Evolutionary conservation across 768 basidiomycete genomes (phyloP).

Genomic region (Pleurotus tuber-regium): DNA sequence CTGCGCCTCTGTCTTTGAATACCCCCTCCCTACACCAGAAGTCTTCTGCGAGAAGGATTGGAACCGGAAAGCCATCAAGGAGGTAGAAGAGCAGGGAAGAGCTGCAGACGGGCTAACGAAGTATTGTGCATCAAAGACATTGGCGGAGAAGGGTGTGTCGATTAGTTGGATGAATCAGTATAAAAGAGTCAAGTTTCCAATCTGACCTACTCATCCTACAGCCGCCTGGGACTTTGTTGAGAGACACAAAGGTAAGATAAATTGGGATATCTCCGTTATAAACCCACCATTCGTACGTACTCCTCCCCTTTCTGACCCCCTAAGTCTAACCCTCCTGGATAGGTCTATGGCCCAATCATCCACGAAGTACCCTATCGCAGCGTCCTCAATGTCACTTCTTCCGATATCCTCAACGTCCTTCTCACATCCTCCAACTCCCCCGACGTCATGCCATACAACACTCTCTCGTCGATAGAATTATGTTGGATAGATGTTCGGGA

Average conservation of each 20-base stretch:
- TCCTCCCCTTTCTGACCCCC: too few species aligned
- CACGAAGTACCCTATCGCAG: conserved; percentile 28
- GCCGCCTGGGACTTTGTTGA: conserved; percentile 42
- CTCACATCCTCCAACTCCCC: conserved; percentile 11
- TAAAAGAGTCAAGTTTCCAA: not conserved
- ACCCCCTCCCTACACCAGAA: conserved; percentile 16
- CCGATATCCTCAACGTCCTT: conserved; percentile 31
- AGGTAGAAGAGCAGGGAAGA: conserved; percentile 48
- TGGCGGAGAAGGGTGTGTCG: conserved; percentile 51
- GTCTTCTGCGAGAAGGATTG: conserved; percentile 53
- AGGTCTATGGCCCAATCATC: conserved; percentile 36
- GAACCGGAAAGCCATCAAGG: conserved; percentile 49
- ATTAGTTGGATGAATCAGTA: too few species aligned
- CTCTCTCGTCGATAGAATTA: conserved; percentile 19
- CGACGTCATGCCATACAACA: not conserved
- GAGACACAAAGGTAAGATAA: conserved; percentile 36
- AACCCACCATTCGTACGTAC: conserved; percentile 49
- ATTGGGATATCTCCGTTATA: conserved; percentile 52
- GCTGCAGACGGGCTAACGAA: conserved; percentile 36
- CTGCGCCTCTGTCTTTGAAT: conserved; percentile 40
- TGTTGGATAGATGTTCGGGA: conserved; percentile 47
- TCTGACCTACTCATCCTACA: conserved; percentile 13
- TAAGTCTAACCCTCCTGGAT: too few species aligned
- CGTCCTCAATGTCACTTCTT: conserved; percentile 34
- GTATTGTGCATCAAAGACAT: conserved; percentile 58